A percentile compares a stretch with the other conserved stretches of the same genome.
Conservation (phyloP, 2,329 filamentous ascomycete genomes). For the Fonsecaea pugnacius region DNA sequence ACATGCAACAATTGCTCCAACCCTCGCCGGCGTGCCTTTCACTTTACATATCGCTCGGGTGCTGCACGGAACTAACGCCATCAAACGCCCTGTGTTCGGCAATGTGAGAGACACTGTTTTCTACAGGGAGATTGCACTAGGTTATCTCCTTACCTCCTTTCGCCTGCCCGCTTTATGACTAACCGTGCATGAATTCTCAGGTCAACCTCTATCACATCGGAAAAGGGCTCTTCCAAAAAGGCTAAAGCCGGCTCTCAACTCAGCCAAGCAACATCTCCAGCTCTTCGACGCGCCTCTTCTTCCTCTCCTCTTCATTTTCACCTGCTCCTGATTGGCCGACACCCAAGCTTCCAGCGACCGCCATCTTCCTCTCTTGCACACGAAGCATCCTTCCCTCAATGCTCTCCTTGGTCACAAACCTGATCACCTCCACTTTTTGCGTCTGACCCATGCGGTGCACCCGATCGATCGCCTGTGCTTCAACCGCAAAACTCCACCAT, state of each 20-base stretch:
- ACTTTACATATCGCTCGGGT: conserved; percentile 2
- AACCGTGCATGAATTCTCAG: not conserved
- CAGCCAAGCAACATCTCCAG: conserved; percentile 83
- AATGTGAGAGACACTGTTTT: not conserved
- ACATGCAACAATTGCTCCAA: not conserved
- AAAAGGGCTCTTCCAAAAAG: not conserved
- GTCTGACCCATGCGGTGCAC: conserved; percentile 97
- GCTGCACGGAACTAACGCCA: not conserved
- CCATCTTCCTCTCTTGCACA: conserved; percentile 88
- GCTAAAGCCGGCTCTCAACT: not conserved
- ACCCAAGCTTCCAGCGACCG: conserved; percentile 86
- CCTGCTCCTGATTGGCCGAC: conserved; percentile 92
- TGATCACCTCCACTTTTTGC: conserved; percentile 78
- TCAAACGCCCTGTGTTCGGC: not conserved
- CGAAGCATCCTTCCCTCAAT: conserved; percentile 95
- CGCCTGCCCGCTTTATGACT: conserved; percentile 2
- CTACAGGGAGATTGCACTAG: not conserved
- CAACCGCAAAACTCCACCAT: conserved; percentile 98
- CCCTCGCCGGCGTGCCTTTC: too few relatives aligned
- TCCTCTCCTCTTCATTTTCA: conserved; percentile 87
- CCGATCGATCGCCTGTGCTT: conserved; percentile 95
- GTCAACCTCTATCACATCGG: not conserved
- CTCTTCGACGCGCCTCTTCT: conserved; percentile 85
- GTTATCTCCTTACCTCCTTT: not conserved
- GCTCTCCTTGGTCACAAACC: conserved; percentile 87